Base-by-base conservation (phyloP, 495 filamentous ascomycete genomes). In the Jackrogersella multiformis region DNA sequence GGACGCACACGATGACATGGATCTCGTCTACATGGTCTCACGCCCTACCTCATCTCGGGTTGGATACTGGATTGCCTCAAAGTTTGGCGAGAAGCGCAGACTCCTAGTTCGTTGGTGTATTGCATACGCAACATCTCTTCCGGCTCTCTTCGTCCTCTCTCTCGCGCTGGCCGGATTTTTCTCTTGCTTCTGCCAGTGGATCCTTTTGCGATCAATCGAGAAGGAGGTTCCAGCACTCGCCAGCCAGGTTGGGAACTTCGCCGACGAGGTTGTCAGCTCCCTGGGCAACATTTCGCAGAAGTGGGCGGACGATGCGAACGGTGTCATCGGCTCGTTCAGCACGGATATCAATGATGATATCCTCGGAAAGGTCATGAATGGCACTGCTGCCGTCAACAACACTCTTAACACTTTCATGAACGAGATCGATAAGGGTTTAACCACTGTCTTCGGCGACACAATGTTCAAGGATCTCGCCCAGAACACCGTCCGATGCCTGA, bases 21-120 rank as follows among this genome's bases (percentile, higher is more conserved):
- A 98, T 74, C 88, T 94, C 16, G 85, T 97, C 48, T 94, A 97
- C 73, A 90, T 97, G 46, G 87, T 88, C 13, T 96, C 93, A 16
- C 84, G 92, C 3, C 93, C 94, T 5, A 86, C 88, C 62, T 89
- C 91, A 0, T 83, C 90, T 1, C 82, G 84, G 5, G 71, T 82
- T 5, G 95, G 95, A 26, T 86, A 97, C 72, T 89, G 86, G 78
- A 69, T 90, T 12, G 88, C 92, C n/a, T 81, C 82, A 12, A 80
- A 78, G n/a, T 89, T 94, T 77, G 85, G 81, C 59, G 84, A 83
- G 38, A 89, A 88, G 60, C 83, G 86, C 24, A 89, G 91, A 68
- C 84, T 89, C 15, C 79, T 96, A 9, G 83, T 87, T 1, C 87
- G 95, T 26, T 99, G 95, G 95, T 85, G 86, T 30, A 80, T 97